Evolutionary conservation across 495 filamentous ascomycete genomes (phyloP).

Genomic region (Letharia lupina): DNA sequence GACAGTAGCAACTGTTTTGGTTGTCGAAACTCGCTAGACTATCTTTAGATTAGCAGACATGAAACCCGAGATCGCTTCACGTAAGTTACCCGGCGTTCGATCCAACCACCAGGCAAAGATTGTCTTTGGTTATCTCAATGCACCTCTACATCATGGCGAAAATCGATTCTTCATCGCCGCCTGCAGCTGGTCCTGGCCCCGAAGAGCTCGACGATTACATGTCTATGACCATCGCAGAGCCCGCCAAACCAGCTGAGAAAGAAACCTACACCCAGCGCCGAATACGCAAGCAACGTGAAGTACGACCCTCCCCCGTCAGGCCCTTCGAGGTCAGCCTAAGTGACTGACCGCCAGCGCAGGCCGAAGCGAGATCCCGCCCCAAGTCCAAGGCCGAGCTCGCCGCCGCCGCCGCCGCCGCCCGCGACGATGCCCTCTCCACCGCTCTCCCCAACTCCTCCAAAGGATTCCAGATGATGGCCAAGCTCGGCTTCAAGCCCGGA

Average conservation of each 20-base stretch:
- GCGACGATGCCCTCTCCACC: conserved; percentile 64
- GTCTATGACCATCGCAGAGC: conserved; percentile 53
- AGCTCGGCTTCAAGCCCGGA: conserved; percentile 76
- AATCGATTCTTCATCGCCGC: background rate
- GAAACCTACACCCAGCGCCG: conserved; percentile 52
- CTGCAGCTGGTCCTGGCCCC: background rate
- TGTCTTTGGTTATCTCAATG: background rate
- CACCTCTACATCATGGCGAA: background rate
- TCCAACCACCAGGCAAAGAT: background rate
- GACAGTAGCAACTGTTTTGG: no score
- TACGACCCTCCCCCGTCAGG: background rate
- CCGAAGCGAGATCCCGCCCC: conserved; percentile 49
- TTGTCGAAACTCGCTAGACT: background rate
- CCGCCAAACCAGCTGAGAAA: conserved; percentile 31
- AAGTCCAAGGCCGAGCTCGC: conserved; percentile 80
- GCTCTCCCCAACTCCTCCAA: conserved; percentile 64
- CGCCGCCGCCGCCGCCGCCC: conserved; percentile 55
- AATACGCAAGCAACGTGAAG: conserved; percentile 46
- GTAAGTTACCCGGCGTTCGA: background rate
- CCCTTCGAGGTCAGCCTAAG: background rate
- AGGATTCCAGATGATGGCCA: conserved; percentile 93
- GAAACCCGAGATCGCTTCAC: background rate
- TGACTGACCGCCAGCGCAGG: conserved; percentile 17
- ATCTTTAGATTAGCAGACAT: no score
- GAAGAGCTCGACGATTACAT: conserved; percentile 57